Evolutionary conservation across 2,329 filamentous ascomycete genomes (phyloP).

Genomic region (Botrytis fragariae): DNA sequence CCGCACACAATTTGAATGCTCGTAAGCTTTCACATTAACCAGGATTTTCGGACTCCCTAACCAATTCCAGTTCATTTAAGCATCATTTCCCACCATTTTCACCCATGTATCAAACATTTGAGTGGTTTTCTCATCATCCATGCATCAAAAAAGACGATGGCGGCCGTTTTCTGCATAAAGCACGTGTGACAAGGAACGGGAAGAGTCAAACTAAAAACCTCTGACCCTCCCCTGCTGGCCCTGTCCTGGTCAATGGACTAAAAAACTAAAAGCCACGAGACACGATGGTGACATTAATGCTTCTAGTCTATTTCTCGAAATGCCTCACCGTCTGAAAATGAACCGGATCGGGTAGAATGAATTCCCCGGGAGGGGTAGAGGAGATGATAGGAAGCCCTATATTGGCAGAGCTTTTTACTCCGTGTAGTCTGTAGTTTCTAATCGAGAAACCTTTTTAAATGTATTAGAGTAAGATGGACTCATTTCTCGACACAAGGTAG

Average conservation of each 20-base stretch:
- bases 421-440: neutral
- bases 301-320: constrained; percentile 11
- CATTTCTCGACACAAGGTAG: neutral
- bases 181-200: constrained; percentile 18
- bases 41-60: neutral
- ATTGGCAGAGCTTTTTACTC: neutral
- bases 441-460: neutral
- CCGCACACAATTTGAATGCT: neutral
- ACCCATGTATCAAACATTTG: neutral
- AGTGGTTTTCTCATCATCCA: neutral
- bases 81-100: neutral
- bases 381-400: neutral
- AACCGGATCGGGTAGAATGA: neutral
- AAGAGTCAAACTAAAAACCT: neutral
- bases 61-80: neutral
- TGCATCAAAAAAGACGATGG: neutral
- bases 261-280: constrained; percentile 17
- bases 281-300: neutral
- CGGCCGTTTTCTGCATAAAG: constrained; percentile 18
- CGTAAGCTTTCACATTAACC: neutral
- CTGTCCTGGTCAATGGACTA: neutral
- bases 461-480: neutral
- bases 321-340: constrained; percentile 15
- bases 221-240: neutral
- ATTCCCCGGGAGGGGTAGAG: neutral